phyloP scores from a whole-genome alignment of 1,284 basidiomycete species.

The Meira nashicola region DNA sequence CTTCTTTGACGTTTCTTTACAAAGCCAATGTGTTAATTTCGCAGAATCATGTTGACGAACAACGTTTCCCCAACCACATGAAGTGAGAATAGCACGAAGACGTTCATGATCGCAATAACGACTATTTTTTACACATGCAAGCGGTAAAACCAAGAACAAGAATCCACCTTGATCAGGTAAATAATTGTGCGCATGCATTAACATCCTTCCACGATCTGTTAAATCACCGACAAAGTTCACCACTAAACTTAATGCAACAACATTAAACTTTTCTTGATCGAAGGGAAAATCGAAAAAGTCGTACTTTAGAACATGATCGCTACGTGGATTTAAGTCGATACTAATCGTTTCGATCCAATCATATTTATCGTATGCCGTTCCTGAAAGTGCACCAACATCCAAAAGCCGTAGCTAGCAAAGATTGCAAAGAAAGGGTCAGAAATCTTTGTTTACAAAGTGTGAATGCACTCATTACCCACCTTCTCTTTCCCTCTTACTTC shows the following conservation, averaged over 20 bases:
- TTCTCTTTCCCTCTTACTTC: constrained; percentile 17
- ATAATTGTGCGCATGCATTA: constrained; percentile 44
- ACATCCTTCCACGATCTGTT: constrained; percentile 44
- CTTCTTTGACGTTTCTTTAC: constrained; percentile 20
- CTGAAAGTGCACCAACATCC: constrained; percentile 55
- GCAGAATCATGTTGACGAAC: constrained; percentile 48
- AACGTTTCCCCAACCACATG: constrained; percentile 50
- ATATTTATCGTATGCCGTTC: constrained; percentile 52
- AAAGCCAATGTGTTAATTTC: constrained; percentile 54
- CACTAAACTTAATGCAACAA: constrained; percentile 54
- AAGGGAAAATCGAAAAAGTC: constrained; percentile 54
- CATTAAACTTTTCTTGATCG: constrained; percentile 45
- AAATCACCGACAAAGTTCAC: constrained; percentile 55
- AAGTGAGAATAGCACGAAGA: constrained; percentile 44
- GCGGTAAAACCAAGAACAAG: constrained; percentile 54
- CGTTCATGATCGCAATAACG: constrained; percentile 53
- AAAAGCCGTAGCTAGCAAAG: constrained; percentile 45
- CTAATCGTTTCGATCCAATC: constrained; percentile 50
- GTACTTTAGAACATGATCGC: constrained; percentile 46
- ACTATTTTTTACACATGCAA: constrained; percentile 53
- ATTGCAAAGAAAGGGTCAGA: not conserved
- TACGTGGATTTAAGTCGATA: constrained; percentile 55
- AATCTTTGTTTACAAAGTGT: not conserved
- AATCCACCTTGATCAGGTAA: constrained; percentile 36
- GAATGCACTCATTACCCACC: constrained; percentile 11